These are phyloP conservation scores for Peniophora sp. DNA, from an alignment of 1,284 basidiomycete species.

Conservation along the genomic window DNA sequence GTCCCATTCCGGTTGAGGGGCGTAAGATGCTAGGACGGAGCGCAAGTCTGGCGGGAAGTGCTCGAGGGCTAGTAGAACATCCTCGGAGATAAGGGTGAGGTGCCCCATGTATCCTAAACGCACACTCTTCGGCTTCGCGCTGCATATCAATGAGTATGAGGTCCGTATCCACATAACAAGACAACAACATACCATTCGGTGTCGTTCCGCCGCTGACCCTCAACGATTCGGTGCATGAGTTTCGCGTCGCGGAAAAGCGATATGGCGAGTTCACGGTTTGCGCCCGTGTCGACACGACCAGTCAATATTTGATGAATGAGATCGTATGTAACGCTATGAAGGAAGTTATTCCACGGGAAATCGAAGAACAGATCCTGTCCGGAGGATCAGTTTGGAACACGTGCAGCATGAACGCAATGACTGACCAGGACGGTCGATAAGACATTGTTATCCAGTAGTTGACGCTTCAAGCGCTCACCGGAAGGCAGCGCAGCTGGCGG, in stretches of 20 bases:
- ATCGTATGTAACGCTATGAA: constrained; percentile 97
- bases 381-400: constrained; percentile 3
- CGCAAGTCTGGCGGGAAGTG: constrained; percentile 81
- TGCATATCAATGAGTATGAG: constrained; percentile 18
- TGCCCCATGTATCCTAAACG: constrained; percentile 97
- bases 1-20: constrained; percentile 80
- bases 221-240: constrained; percentile 77
- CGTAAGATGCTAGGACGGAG: constrained; percentile 51
- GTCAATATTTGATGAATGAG: constrained; percentile 94
- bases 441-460: constrained; percentile 67
- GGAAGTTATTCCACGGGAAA: constrained; percentile 96
- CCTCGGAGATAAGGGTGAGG: constrained; percentile 88
- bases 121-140: constrained; percentile 59
- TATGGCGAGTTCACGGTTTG: constrained; percentile 76
- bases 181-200: constrained; percentile 47
- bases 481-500: constrained; percentile 30
- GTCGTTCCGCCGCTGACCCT: constrained; percentile 78
- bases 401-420: constrained; percentile 10
- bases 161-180: not conserved
- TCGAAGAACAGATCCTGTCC: constrained; percentile 87
- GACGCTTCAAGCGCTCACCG: constrained; percentile 75
- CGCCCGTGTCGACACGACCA: constrained; percentile 68
- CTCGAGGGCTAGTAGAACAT: constrained; percentile 79
- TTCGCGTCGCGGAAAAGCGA: constrained; percentile 75
- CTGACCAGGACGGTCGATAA: constrained; percentile 70